phyloP scores from a whole-genome alignment of 768 basidiomycete species.

The Rickenella mellea region DNA sequence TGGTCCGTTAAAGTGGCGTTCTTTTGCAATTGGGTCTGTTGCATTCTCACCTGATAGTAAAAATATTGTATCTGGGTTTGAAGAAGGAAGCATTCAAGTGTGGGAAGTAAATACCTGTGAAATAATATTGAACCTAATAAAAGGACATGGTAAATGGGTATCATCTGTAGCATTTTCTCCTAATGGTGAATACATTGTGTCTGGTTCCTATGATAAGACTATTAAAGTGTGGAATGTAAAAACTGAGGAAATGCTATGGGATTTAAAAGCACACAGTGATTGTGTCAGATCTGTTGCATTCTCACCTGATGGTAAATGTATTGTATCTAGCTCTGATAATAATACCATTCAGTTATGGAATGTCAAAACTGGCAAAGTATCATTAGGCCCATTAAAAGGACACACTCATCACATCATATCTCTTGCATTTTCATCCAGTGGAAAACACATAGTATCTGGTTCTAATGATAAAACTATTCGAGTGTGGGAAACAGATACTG shows the following conservation, averaged over 20 bases:
- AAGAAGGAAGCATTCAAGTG: slow-evolving; percentile 21
- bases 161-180: slow-evolving; percentile 13
- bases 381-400: slow-evolving; percentile 5
- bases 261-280: slow-evolving; percentile 8
- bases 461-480: slow-evolving; percentile 12
- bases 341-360: no score
- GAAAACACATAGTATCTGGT: slow-evolving; percentile 10
- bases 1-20: slow-evolving; percentile 9
- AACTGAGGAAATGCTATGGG: slow-evolving; percentile 1
- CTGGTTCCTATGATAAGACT: slow-evolving; percentile 10
- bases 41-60: slow-evolving; percentile 4
- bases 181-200: slow-evolving; percentile 13
- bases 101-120: slow-evolving; percentile 20
- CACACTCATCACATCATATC: slow-evolving; percentile 10
- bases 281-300: slow-evolving; percentile 14
- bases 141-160: slow-evolving; percentile 11
- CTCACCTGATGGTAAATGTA: slow-evolving; percentile 12
- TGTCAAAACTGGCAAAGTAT: not conserved
- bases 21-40: no score
- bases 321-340: no score
- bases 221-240: slow-evolving; percentile 14
- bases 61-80: slow-evolving; percentile 16
- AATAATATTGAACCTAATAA: slow-evolving; percentile 9
- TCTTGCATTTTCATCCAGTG: slow-evolving; percentile 13
- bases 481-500: slow-evolving; percentile 8